Evolutionary conservation across 2,329 filamentous ascomycete genomes (phyloP).

Genomic region (Alternaria infectoria): DNA sequence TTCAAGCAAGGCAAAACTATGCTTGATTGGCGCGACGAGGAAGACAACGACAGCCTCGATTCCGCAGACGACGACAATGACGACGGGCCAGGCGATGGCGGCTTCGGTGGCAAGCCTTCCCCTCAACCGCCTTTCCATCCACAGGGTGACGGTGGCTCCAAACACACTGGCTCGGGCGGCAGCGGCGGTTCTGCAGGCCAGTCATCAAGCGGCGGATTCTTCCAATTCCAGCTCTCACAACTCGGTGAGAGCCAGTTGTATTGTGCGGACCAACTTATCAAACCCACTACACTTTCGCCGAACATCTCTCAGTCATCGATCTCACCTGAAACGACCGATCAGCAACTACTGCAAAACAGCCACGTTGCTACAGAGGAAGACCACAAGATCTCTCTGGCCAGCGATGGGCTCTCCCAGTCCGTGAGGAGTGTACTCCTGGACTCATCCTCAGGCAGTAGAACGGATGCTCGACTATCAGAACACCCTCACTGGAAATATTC

Average conservation of each 20-base stretch:
- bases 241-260: slow-evolving; percentile 18
- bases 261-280: slow-evolving; percentile 17
- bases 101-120: slow-evolving; percentile 30
- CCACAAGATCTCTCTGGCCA: slow-evolving; percentile 36
- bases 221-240: slow-evolving; percentile 42
- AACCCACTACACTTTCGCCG: slow-evolving; percentile 15
- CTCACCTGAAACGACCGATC: slow-evolving; percentile 1
- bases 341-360: slow-evolving; percentile 16
- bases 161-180: slow-evolving; percentile 26
- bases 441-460: background rate
- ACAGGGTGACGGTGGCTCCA: slow-evolving; percentile 21
- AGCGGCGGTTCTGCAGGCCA: slow-evolving; percentile 18
- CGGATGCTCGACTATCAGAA: background rate
- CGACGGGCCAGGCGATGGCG: slow-evolving; percentile 34
- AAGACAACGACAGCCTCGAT: slow-evolving; percentile 27
- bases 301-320: slow-evolving; percentile 13
- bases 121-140: slow-evolving; percentile 27
- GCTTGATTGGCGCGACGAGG: slow-evolving; percentile 46
- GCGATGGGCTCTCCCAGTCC: slow-evolving; percentile 41
- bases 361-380: slow-evolving; percentile 26
- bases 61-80: slow-evolving; percentile 37
- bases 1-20: slow-evolving; percentile 49
- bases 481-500: background rate
- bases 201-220: slow-evolving; percentile 30
- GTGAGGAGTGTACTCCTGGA: background rate